These are phyloP conservation scores for Globisporangium paroecandrum DNA, from an alignment of 352 stramenopile genomes.

Conservation along the genomic window DNA sequence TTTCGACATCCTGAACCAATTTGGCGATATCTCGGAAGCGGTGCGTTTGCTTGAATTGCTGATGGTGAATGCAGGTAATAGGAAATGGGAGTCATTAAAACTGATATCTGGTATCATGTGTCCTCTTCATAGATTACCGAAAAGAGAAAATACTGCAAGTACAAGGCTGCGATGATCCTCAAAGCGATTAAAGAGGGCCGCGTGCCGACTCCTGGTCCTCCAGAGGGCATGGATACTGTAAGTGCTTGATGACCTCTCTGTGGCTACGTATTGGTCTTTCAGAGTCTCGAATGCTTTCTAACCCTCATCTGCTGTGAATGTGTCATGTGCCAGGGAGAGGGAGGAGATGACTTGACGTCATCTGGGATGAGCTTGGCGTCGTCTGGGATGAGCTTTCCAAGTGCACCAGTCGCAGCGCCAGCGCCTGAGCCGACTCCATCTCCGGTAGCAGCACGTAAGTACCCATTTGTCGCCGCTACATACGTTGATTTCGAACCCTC, in stretches of 20 bases:
- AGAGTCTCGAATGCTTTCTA: background rate
- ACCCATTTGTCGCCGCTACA: background rate
- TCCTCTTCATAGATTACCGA: conserved; percentile 54
- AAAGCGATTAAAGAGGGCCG: conserved; percentile 94
- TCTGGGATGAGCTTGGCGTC: conserved; percentile 11
- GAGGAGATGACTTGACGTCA: conserved; percentile 12
- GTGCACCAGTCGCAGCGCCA: conserved; percentile 7
- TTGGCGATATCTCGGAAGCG: conserved; percentile 83
- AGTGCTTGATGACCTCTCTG: conserved; percentile 9
- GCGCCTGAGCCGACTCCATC: background rate
- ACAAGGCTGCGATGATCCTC: conserved; percentile 94
- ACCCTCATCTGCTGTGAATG: background rate
- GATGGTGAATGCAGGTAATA: background rate
- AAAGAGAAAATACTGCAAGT: conserved; percentile 94
- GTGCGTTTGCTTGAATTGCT: conserved; percentile 27
- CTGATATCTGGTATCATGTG: background rate
- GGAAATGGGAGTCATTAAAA: background rate
- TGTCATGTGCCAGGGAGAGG: background rate
- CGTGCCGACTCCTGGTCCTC: conserved; percentile 74
- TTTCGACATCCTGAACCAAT: conserved; percentile 96
- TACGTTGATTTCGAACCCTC: background rate
- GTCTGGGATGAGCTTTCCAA: conserved; percentile 14
- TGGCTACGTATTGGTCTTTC: background rate
- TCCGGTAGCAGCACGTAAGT: background rate
- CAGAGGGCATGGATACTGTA: conserved; percentile 42